Evolutionary conservation across 306 rosid species (phyloP).

Genomic region (Benincasa hispida): DNA sequence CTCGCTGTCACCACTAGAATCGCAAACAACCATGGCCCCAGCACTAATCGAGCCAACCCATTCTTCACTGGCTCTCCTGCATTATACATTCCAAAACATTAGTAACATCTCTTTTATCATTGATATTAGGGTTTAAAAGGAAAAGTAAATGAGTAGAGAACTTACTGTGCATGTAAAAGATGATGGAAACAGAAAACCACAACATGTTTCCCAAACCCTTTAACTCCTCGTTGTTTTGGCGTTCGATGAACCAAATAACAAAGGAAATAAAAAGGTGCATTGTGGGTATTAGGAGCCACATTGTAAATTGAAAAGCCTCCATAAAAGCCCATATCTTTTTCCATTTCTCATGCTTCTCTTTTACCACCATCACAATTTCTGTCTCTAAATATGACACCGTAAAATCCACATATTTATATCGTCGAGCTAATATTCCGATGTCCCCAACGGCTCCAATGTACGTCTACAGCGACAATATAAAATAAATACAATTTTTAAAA

Average conservation of each 20-base stretch:
- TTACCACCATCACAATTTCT: constrained; percentile 34
- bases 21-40: constrained; percentile 53
- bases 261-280: constrained; percentile 34
- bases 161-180: constrained; percentile 46
- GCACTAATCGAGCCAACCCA: constrained; percentile 36
- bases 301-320: constrained; percentile 21
- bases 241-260: constrained; percentile 42
- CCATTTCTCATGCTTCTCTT: constrained; percentile 13
- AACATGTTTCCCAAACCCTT: constrained; percentile 31
- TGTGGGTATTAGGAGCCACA: constrained; percentile 34
- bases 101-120: no score
- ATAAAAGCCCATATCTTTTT: constrained; percentile 29
- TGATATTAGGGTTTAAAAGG: not conserved
- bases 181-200: constrained; percentile 43
- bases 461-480: constrained; percentile 5
- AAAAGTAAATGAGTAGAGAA: not conserved
- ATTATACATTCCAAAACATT: not conserved
- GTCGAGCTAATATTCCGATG: constrained; percentile 20
- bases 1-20: constrained; percentile 32
- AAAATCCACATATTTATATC: constrained; percentile 28
- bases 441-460: constrained; percentile 53
- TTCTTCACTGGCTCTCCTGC: constrained; percentile 40
- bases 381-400: constrained; percentile 37
- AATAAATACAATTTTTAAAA: no score
- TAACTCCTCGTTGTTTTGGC: constrained; percentile 24